phyloP scores from a whole-genome alignment of 2,329 filamentous ascomycete genomes.

The Alternaria postmessia region DNA sequence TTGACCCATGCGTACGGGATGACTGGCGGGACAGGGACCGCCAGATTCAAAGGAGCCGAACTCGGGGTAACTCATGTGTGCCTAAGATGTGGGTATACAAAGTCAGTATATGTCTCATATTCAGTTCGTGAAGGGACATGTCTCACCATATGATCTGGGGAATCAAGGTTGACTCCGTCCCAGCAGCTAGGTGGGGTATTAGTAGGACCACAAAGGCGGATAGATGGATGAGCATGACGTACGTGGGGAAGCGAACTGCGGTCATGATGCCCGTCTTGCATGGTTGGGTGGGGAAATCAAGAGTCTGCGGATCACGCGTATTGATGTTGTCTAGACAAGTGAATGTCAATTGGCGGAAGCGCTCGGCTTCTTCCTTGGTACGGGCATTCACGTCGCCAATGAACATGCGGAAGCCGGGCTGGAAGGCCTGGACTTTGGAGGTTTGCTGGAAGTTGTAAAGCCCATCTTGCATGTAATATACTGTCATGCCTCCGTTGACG shows the following conservation, averaged over 20 bases:
- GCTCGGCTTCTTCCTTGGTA: constrained; percentile 43
- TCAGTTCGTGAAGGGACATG: no score
- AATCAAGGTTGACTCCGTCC: constrained; percentile 35
- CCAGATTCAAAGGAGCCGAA: constrained; percentile 34
- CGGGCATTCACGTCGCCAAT: constrained; percentile 39
- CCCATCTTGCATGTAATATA: constrained; percentile 43
- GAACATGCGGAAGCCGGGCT: constrained; percentile 43
- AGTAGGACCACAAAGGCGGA: neutral
- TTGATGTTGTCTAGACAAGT: constrained; percentile 53
- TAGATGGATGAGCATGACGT: neutral
- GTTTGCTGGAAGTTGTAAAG: constrained; percentile 36
- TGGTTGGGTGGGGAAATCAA: constrained; percentile 51
- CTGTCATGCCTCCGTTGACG: constrained; percentile 37
- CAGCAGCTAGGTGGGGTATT: constrained; percentile 23
- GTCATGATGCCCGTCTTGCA: constrained; percentile 56
- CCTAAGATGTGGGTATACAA: neutral
- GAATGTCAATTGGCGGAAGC: constrained; percentile 56
- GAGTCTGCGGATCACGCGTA: constrained; percentile 52
- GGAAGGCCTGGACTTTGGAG: constrained; percentile 54
- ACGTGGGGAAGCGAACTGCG: constrained; percentile 52
- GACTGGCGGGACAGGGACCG: constrained; percentile 60
- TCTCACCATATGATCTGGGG: constrained; percentile 44
- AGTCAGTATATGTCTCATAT: no score
- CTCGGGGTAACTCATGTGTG: constrained; percentile 32
- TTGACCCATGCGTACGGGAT: constrained; percentile 52